Percentiles rank a stretch among this genome's conserved stretches.
These are phyloP conservation scores for Sarocladium kiliense DNA, from an alignment of 2,329 filamentous ascomycete species.

Conservation along the genomic window DNA sequence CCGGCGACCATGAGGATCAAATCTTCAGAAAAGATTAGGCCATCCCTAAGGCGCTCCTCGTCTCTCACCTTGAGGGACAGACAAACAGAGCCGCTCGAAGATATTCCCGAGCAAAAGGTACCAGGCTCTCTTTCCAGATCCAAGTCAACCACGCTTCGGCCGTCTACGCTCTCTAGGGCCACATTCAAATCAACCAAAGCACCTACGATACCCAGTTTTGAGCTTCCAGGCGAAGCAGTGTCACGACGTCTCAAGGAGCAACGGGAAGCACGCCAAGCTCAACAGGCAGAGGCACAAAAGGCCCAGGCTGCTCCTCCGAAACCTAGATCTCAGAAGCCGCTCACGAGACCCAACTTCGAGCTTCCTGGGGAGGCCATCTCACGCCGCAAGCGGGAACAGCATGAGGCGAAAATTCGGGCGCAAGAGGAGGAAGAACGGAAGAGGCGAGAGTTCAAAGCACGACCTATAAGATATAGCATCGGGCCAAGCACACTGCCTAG, in stretches of 20 bases:
- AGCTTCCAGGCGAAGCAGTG: slow-evolving; percentile 58
- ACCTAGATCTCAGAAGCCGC: slow-evolving; percentile 47
- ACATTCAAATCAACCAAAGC: slow-evolving; percentile 48
- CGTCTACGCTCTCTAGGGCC: slow-evolving; percentile 30
- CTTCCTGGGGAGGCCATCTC: slow-evolving; percentile 59
- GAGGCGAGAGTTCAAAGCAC: slow-evolving; percentile 60
- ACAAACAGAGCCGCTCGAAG: slow-evolving; percentile 14
- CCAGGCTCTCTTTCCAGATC: slow-evolving; percentile 15
- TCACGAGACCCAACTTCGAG: slow-evolving; percentile 53
- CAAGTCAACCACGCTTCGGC: slow-evolving; percentile 15
- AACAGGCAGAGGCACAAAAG: slow-evolving; percentile 28
- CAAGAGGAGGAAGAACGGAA: slow-evolving; percentile 57
- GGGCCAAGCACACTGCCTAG: slow-evolving; percentile 40
- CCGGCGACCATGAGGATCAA: slow-evolving; percentile 38
- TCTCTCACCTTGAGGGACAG: slow-evolving; percentile 33
- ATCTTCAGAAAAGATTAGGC: slow-evolving; percentile 27
- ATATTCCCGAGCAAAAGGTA: slow-evolving; percentile 13
- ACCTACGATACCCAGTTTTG: slow-evolving; percentile 51
- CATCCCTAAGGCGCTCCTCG: slow-evolving; percentile 35
- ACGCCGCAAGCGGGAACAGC: slow-evolving; percentile 50
- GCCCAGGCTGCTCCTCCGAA: slow-evolving; percentile 32
- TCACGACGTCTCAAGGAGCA: slow-evolving; percentile 53
- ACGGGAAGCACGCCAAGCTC: slow-evolving; percentile 47
- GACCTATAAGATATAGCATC: slow-evolving; percentile 44
- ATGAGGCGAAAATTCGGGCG: slow-evolving; percentile 47